These are phyloP conservation scores for Apiotrichum gamsii DNA, from an alignment of 1,284 basidiomycete species.

Conservation along the genomic window DNA sequence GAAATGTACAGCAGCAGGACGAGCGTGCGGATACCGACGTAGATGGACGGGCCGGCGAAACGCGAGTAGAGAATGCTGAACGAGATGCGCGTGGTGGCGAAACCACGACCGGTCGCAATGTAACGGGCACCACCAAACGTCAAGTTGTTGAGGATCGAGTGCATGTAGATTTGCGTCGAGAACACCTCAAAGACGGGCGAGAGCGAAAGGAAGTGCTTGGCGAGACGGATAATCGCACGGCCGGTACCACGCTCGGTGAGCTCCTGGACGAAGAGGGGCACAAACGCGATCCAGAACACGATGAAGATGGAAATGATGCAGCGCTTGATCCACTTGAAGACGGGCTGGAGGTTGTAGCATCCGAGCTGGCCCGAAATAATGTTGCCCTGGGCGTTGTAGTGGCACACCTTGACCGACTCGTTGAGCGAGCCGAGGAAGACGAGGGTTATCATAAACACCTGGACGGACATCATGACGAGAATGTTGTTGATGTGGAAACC, in stretches of 20 bases:
- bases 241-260: slow-evolving; percentile 85
- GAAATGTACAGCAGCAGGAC: slow-evolving; percentile 87
- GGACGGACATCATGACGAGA: slow-evolving; percentile 89
- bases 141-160: slow-evolving; percentile 89
- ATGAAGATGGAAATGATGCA: slow-evolving; percentile 95
- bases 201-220: slow-evolving; percentile 83
- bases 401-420: slow-evolving; percentile 68
- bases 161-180: slow-evolving; percentile 91
- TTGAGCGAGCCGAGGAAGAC: slow-evolving; percentile 88
- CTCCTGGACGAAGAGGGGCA: slow-evolving; percentile 91
- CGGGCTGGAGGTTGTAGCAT: slow-evolving; percentile 83
- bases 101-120: slow-evolving; percentile 98
- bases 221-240: slow-evolving; percentile 77
- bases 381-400: slow-evolving; percentile 64
- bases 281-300: slow-evolving; percentile 91
- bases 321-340: slow-evolving; percentile 86
- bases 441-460: slow-evolving; percentile 80
- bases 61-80: slow-evolving; percentile 92
- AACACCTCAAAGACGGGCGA: slow-evolving; percentile 96
- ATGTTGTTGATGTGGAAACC: slow-evolving; percentile 99
- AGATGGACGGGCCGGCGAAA: slow-evolving; percentile 93
- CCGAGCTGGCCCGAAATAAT: slow-evolving; percentile 69
- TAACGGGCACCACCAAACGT: slow-evolving; percentile 93
- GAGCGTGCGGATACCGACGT: slow-evolving; percentile 84
- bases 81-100: slow-evolving; percentile 85